Evolutionary conservation across 148 eudicot genomes (phyloP).

Genomic region (Camellia granthamiana): DNA sequence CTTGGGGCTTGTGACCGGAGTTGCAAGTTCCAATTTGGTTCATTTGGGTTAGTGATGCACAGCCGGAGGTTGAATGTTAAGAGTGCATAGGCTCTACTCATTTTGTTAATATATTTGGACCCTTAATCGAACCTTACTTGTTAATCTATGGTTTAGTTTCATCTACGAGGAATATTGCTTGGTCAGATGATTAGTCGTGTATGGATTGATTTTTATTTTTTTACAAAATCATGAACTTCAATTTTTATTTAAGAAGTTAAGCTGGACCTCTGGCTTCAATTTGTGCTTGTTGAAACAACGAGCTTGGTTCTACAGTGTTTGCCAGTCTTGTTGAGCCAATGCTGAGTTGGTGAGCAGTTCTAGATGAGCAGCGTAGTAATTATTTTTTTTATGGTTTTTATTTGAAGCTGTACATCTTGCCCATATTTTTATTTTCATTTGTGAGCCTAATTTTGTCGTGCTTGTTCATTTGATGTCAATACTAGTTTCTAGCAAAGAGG

Average conservation of each 20-base stretch:
- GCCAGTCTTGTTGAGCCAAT: background rate
- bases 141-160: background rate
- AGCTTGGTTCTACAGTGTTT: background rate
- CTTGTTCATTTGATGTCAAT: slow-evolving; percentile 7
- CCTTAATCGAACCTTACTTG: background rate
- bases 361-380: background rate
- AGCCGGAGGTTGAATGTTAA: background rate
- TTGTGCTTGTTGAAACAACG: background rate
- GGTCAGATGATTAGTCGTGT: background rate
- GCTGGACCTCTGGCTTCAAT: background rate
- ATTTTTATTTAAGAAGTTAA: background rate
- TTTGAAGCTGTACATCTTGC: background rate
- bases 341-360: background rate
- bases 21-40: background rate
- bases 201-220: background rate
- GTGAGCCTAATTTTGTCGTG: background rate
- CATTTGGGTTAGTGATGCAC: background rate
- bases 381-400: background rate
- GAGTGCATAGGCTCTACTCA: background rate
- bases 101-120: background rate
- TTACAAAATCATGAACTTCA: background rate
- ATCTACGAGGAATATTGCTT: background rate
- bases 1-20: background rate
- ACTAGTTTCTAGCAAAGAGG: slow-evolving; percentile 73
- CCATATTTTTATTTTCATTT: slow-evolving; percentile 11